Conservation (phyloP, 352 stramenopile genomes). For the Globisporangium canariense region DNA sequence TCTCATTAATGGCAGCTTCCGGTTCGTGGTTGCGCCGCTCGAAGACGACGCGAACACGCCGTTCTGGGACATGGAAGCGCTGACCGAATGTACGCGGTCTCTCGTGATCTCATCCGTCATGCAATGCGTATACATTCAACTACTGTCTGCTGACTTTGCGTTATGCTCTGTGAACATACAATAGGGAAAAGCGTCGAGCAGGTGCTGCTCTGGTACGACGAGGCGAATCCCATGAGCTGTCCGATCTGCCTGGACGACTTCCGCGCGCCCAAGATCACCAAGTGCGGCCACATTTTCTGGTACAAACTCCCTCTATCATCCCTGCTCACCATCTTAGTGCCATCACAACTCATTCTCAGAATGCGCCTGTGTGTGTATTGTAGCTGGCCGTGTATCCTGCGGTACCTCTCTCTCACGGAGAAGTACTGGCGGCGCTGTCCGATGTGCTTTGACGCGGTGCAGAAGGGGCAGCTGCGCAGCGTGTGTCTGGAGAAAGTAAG, state of each 20-base stretch:
- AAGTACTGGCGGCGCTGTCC: constrained; percentile 87
- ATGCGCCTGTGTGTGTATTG: constrained; percentile 1
- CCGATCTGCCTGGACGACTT: constrained; percentile 82
- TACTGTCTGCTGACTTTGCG: not conserved
- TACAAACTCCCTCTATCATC: constrained; percentile 17
- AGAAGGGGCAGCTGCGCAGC: constrained; percentile 78
- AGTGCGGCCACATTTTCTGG: constrained; percentile 86
- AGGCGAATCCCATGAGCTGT: constrained; percentile 48
- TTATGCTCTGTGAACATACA: not conserved
- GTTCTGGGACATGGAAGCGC: constrained; percentile 70
- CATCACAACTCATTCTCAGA: not conserved
- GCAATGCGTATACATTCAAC: not conserved
- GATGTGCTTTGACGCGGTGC: constrained; percentile 86
- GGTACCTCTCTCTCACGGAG: constrained; percentile 78
- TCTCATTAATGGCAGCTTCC: constrained; percentile 41
- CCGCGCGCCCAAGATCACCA: constrained; percentile 81
- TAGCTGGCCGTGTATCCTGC: constrained; percentile 83
- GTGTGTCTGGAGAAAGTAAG: constrained; percentile 59
- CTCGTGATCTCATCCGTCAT: not conserved
- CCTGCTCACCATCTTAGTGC: not conserved
- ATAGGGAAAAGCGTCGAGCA: constrained; percentile 83
- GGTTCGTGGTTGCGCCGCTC: constrained; percentile 74
- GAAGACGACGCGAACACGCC: constrained; percentile 37
- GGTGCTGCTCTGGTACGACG: constrained; percentile 77
- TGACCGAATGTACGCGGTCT: constrained; percentile 69